phyloP scores from a whole-genome alignment of 495 filamentous ascomycete genomes.

The Neurospora sp. region DNA sequence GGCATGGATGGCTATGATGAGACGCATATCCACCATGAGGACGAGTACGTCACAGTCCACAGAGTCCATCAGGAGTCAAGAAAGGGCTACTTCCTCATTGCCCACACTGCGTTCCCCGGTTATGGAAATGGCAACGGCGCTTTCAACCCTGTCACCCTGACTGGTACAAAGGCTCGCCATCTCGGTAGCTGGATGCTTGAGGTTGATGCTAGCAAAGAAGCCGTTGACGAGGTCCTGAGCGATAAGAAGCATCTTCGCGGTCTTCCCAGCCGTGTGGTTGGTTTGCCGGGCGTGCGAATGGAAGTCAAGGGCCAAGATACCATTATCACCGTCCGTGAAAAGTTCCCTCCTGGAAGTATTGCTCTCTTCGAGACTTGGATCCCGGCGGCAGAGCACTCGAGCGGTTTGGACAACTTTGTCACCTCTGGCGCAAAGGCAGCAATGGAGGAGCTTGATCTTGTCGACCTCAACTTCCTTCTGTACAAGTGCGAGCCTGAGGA shows the following conservation, averaged over 20 bases:
- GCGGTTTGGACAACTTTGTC: slow-evolving; percentile 72
- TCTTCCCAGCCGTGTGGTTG: slow-evolving; percentile 67
- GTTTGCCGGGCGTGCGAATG: slow-evolving; percentile 59
- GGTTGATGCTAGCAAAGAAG: slow-evolving; percentile 59
- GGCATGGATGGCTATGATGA: slow-evolving; percentile 88
- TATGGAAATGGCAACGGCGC: slow-evolving; percentile 70
- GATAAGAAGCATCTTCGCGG: slow-evolving; percentile 67
- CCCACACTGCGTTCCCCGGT: slow-evolving; percentile 88
- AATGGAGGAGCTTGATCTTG: slow-evolving; percentile 59
- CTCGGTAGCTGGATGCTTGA: slow-evolving; percentile 85
- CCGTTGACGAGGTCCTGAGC: slow-evolving; percentile 49
- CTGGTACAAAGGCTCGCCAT: slow-evolving; percentile 63
- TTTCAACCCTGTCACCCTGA: slow-evolving; percentile 65
- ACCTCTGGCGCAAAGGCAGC: slow-evolving; percentile 72
- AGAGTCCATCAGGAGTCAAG: slow-evolving; percentile 82
- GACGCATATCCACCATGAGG: slow-evolving; percentile 92
- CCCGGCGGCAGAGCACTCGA: slow-evolving; percentile 66
- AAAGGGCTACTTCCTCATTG: slow-evolving; percentile 88
- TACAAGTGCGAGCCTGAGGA: slow-evolving; percentile 94
- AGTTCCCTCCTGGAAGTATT: slow-evolving; percentile 85
- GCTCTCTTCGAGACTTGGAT: slow-evolving; percentile 95
- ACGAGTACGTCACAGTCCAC: slow-evolving; percentile 92
- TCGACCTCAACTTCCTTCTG: slow-evolving; percentile 85
- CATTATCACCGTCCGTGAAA: slow-evolving; percentile 68
- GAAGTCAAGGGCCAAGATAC: slow-evolving; percentile 60